Conservation (phyloP, 1,284 basidiomycete genomes). For the Blastosporella zonata region DNA sequence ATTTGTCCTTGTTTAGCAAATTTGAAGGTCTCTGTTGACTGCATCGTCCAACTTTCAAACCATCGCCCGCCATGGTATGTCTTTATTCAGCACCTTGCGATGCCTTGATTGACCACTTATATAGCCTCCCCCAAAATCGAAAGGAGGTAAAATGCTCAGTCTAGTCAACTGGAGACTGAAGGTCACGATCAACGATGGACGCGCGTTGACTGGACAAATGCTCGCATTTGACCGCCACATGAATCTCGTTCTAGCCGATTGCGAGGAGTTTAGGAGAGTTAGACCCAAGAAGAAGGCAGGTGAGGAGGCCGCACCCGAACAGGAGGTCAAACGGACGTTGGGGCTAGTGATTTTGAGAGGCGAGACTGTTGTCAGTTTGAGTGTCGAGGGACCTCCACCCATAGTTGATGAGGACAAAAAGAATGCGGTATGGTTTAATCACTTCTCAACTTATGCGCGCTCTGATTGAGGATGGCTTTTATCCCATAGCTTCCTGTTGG, state of each 20-base stretch:
- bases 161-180: constrained; percentile 98
- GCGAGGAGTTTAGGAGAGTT: constrained; percentile 92
- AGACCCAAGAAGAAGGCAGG: constrained; percentile 83
- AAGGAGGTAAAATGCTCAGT: constrained; percentile 96
- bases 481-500: constrained; percentile 73
- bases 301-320: constrained; percentile 77
- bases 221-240: constrained; percentile 99
- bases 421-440: constrained; percentile 50
- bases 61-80: constrained; percentile 61
- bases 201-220: constrained; percentile 95
- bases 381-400: constrained; percentile 95
- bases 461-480: constrained; percentile 6
- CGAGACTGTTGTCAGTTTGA: constrained; percentile 94
- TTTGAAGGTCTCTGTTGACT: constrained; percentile 14
- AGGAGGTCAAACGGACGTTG: constrained; percentile 95
- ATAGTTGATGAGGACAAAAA: constrained; percentile 88
- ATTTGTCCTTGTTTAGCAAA: constrained; percentile 33
- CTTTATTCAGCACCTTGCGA: background rate
- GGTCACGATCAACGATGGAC: constrained; percentile 97
- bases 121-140: constrained; percentile 90
- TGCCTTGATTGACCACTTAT: constrained; percentile 1
- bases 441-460: constrained; percentile 8
- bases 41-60: constrained; percentile 23
- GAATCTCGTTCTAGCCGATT: constrained; percentile 98
- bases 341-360: constrained; percentile 96